Evolutionary conservation across 371 early-diverging fungal genomes (phyloP).

Genomic region (Zancudomyces culisetae): DNA sequence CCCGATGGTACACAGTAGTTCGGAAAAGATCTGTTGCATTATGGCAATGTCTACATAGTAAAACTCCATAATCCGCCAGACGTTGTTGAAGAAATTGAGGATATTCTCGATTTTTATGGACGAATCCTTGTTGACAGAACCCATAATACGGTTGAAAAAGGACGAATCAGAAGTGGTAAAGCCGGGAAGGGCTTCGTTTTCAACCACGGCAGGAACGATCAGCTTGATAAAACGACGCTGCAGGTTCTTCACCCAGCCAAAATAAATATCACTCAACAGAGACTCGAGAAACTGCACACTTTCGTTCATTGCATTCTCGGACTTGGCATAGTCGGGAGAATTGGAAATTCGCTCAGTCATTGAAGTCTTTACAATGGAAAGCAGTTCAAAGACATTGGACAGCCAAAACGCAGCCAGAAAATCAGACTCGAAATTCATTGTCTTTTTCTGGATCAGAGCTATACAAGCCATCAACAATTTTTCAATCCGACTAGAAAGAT

Average conservation of each 20-base stretch:
- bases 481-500: conserved; percentile 57
- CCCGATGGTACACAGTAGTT: conserved; percentile 77
- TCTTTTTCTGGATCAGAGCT: conserved; percentile 59
- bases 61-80: conserved; percentile 81
- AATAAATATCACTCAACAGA: conserved; percentile 39
- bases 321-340: conserved; percentile 21
- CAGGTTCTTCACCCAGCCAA: conserved; percentile 80
- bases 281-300: conserved; percentile 30
- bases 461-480: conserved; percentile 63
- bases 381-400: conserved; percentile 78
- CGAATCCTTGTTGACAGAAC: conserved; percentile 43
- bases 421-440: conserved; percentile 44
- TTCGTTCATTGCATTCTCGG: conserved; percentile 26
- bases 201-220: conserved; percentile 85
- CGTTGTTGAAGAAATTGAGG: conserved; percentile 70
- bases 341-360: conserved; percentile 26
- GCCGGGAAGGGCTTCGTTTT: conserved; percentile 75
- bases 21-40: conserved; percentile 59
- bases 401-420: conserved; percentile 72
- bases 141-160: conserved; percentile 61
- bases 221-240: conserved; percentile 82
- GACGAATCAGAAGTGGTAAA: conserved; percentile 77
- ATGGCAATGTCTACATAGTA: conserved; percentile 78
- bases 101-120: conserved; percentile 80
- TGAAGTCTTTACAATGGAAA: conserved; percentile 35